Evolutionary conservation across 176 grass and related monocot genomes (phyloP), one percentile per base, ranked within the genome.

Genomic region (Poa annua): DNA sequence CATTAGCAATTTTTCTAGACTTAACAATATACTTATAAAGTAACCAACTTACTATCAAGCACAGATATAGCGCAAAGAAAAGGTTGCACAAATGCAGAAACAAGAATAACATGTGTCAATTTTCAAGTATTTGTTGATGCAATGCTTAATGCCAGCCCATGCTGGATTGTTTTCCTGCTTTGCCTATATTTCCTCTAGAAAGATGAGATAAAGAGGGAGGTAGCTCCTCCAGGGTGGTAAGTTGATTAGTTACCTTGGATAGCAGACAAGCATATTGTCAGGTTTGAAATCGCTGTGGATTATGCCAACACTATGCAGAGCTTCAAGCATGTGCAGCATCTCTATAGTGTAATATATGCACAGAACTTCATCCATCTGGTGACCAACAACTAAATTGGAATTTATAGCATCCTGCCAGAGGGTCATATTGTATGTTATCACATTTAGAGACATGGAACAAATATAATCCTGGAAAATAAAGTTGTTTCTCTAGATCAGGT

Each of bases 271-370:
- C 33, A 98, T 84, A 91, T 98, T 98, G 71, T 98, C 92, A 56
- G 96, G 96, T 61, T 98, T 98, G 64, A 98, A 95, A 89, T 98
- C 93, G 29, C 96, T 91, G 75, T 96, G 93, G 38, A 98, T 87
- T 82, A 98, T 91, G 76, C 89, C 91, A 80, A 83, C 83, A 71
- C 81, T 70, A 60, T 99, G 96, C 85, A 99, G 78, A 48, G 80
- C 85, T 86, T 99, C 93, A 26, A 99, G 74, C 64, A 99, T 93
- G 14, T 80, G 44, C 55, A 99, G 85, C 96, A 99, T 93, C 74
- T 99, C 91, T 59, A 90, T 85, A 38, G 93, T 99, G 66, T 99
- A 99, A 91, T 99, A 96, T 48, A 96, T 93, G 85, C 96, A 99
- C 29, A 99, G 80, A 74, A 90, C 70, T 77, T 99, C 93, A 71